Conservation (phyloP, 2,329 filamentous ascomycete genomes). For the Aspergillus fumigatiaffinis region DNA sequence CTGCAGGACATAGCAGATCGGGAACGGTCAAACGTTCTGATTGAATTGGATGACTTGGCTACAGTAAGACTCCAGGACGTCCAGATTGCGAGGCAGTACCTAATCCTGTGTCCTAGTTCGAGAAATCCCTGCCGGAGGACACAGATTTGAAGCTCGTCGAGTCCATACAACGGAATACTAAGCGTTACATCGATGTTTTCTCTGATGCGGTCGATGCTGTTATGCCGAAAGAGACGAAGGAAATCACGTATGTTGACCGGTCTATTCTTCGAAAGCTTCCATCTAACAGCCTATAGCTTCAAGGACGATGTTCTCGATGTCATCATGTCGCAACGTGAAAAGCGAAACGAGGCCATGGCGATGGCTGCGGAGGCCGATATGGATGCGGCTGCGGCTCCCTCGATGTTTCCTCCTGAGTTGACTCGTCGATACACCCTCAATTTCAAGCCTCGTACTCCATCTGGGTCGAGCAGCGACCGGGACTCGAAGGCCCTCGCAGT, state of each 20-base stretch:
- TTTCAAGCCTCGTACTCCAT: constrained; percentile 84
- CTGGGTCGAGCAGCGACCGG: constrained; percentile 59
- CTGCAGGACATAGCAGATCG: constrained; percentile 85
- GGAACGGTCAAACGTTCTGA: constrained; percentile 68
- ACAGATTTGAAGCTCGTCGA: constrained; percentile 65
- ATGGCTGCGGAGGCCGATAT: constrained; percentile 62
- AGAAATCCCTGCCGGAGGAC: constrained; percentile 65
- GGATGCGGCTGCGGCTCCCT: constrained; percentile 63
- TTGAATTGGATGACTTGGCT: constrained; percentile 85
- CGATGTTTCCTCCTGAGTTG: constrained; percentile 85
- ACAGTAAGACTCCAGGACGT: constrained; percentile 47
- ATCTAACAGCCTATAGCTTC: constrained; percentile 58
- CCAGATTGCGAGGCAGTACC: background rate
- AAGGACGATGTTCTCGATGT: constrained; percentile 98
- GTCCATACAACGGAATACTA: constrained; percentile 84
- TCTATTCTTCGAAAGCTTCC: background rate
- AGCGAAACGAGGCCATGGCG: constrained; percentile 73
- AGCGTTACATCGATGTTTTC: constrained; percentile 91
- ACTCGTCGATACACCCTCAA: constrained; percentile 92
- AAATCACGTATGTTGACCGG: constrained; percentile 62
- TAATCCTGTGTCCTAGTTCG: constrained; percentile 56
- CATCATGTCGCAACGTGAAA: constrained; percentile 86
- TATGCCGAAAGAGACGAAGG: constrained; percentile 72
- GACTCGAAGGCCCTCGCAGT: constrained; percentile 72
- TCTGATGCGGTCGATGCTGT: constrained; percentile 83